Conservation (phyloP, 2,329 filamentous ascomycete genomes). For the Neonectria ditissima region DNA sequence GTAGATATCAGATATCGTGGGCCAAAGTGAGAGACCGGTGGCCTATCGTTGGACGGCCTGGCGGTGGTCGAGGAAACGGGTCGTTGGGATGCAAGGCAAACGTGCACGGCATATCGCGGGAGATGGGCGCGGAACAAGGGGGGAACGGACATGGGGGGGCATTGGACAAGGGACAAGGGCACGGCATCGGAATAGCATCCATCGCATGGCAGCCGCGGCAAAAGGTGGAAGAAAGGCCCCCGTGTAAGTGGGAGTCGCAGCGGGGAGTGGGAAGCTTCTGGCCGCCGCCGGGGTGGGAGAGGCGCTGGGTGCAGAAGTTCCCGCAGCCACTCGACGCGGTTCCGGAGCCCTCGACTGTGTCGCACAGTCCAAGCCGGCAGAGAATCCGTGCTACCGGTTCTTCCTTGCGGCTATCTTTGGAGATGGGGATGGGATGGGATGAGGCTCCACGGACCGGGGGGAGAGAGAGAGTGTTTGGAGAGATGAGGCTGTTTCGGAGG, state of each 20-base stretch:
- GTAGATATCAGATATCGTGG: conserved; percentile 41
- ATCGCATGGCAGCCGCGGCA: conserved; percentile 2
- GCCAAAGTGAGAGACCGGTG: conserved; percentile 16
- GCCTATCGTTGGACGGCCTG: conserved; percentile 40
- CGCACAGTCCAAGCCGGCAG: conserved; percentile 17
- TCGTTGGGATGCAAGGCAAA: conserved; percentile 20
- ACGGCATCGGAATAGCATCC: conserved; percentile 19
- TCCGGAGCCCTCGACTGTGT: conserved; percentile 12
- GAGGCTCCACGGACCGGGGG: conserved; percentile 1
- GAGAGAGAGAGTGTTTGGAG: neutral
- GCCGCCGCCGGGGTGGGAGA: conserved; percentile 15
- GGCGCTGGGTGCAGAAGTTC: conserved; percentile 19
- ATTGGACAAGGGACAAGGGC: no score
- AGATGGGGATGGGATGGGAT: neutral
- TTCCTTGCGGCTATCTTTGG: neutral
- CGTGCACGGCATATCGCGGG: conserved; percentile 17
- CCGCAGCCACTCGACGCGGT: conserved; percentile 15
- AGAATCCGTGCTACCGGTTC: neutral
- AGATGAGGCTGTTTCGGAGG: conserved; percentile 34
- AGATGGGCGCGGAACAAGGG: conserved; percentile 24
- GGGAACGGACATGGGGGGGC: conserved; percentile 8
- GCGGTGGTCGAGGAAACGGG: conserved; percentile 41
- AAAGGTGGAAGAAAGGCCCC: neutral
- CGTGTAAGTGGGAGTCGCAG: neutral
- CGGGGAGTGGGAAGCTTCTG: neutral